Evolutionary conservation across 2,329 filamentous ascomycete species (phyloP).

Genomic region (Arthrobotrys entomopaga): DNA sequence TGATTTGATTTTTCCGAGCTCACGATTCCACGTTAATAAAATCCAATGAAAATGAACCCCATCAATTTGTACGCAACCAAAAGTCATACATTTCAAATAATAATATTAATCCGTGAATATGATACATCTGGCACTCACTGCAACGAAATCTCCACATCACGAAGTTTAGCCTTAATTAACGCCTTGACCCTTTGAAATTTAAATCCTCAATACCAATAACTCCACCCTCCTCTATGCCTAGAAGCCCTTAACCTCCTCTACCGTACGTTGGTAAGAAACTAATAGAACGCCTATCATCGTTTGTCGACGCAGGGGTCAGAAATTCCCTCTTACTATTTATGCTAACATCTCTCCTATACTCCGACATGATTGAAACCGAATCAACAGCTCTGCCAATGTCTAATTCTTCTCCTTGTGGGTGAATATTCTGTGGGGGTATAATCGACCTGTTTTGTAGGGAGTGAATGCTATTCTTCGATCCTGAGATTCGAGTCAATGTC

Average conservation of each 20-base stretch:
- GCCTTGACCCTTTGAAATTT: no score
- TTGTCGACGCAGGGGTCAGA: slow-evolving; percentile 32
- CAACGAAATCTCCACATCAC: no score
- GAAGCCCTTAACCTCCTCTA: slow-evolving; percentile 1
- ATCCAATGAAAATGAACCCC: not conserved
- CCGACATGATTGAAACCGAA: slow-evolving; percentile 39
- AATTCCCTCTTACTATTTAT: slow-evolving; percentile 52
- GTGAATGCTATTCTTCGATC: slow-evolving; percentile 43
- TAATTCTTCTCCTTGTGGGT: slow-evolving; percentile 11
- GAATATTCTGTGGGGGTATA: not conserved
- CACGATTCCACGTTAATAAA: not conserved
- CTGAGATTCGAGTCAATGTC: slow-evolving; percentile 35
- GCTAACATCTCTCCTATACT: slow-evolving; percentile 39
- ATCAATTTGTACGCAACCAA: no score
- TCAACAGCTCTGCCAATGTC: slow-evolving; percentile 23
- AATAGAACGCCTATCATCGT: slow-evolving; percentile 29
- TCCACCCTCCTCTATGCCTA: not conserved
- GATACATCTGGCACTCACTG: no score
- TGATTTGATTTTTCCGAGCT: not conserved
- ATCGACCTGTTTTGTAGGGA: slow-evolving; percentile 23
- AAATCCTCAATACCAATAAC: not conserved
- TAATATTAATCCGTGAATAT: no score
- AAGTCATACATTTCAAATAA: no score
- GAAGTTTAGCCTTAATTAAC: no score
- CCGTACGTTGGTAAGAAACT: slow-evolving; percentile 36